Conservation (phyloP, 2,329 filamentous ascomycete genomes). For the Fusarium fracticaudum region DNA sequence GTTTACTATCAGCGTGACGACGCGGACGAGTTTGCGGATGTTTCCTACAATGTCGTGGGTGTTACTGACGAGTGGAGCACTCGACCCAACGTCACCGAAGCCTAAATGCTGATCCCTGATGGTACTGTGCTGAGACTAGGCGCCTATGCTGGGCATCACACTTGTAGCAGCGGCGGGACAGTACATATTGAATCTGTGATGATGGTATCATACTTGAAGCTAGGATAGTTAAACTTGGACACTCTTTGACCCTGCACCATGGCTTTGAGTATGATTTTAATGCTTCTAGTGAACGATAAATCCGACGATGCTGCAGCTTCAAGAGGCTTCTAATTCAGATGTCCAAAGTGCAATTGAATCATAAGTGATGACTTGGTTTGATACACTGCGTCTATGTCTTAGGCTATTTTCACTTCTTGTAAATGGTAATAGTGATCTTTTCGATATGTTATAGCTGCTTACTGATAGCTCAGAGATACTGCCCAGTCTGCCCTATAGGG, state of each 20-base stretch:
- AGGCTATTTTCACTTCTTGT: fast-evolving
- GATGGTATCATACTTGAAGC: neutral
- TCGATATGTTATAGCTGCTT: neutral
- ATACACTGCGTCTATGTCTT: neutral
- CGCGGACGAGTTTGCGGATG: neutral
- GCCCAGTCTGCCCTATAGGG: neutral
- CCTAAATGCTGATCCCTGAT: fast-evolving
- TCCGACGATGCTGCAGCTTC: neutral
- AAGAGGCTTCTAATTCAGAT: neutral
- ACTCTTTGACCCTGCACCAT: fast-evolving
- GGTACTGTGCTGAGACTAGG: too few relatives aligned
- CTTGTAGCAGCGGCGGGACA: too few relatives aligned
- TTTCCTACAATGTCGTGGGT: neutral
- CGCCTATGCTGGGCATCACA: fast-evolving
- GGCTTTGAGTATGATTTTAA: fast-evolving
- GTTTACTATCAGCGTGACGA: neutral
- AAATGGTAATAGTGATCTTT: fast-evolving
- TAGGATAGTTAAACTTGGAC: neutral
- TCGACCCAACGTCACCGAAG: neutral
- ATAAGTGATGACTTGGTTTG: fast-evolving
- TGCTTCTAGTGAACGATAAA: neutral
- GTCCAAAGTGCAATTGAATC: neutral
- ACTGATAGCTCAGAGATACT: neutral
- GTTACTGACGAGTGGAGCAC: neutral
- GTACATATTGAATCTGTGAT: neutral